Evolutionary conservation across 805 yeast species (phyloP), one percentile per base, ranked within the genome.

Genomic region (Candida boleticola): DNA sequence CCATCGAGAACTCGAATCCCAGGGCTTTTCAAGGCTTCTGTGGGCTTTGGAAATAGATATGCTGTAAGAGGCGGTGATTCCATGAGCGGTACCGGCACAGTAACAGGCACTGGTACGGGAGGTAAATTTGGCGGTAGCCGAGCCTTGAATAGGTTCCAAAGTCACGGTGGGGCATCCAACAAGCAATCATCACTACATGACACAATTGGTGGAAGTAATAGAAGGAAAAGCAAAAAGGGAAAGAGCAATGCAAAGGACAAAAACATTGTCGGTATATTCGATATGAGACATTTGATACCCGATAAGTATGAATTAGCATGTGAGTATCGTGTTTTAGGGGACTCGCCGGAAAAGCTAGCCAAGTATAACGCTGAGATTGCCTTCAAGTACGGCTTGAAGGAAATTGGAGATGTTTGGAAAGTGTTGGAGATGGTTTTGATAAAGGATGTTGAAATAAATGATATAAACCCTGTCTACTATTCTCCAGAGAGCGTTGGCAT

Each of bases 381-480:
- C 1, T 68, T 67, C 20, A 74, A 74, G 39, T 71, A 76, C 61
- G 88, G 86, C 0, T 73, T 76, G 38, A 64, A 63, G 5, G 88
- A 80, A 18, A 69, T 88, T 1, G 80, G 85, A 5, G 82, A 84
- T 47, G 81, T 85, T 22, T 90, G 97, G 97, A 76, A 70, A 45
- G 64, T 84, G 10, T 52, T 85, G 14, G 76, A 74, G 23, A 63
- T 73, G 53, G 52, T 76, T 1, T 48, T 78, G 36, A 60, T 65
- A 5, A 77, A 74, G 41, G 76, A 73, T 40, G 66, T 70, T 4
- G 52, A 43, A 21, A 22, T 37, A 3, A 46, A 40, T 14, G 54
- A 57, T n/a, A 45, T 49, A 19, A 49, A 48, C 39, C 47, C 47
- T 1, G 48, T 16, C 5, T 39, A 36, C 32, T 44, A 25, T 33